phyloP scores from a whole-genome alignment of 129 eudicot genomes.

The Daucus carota region DNA sequence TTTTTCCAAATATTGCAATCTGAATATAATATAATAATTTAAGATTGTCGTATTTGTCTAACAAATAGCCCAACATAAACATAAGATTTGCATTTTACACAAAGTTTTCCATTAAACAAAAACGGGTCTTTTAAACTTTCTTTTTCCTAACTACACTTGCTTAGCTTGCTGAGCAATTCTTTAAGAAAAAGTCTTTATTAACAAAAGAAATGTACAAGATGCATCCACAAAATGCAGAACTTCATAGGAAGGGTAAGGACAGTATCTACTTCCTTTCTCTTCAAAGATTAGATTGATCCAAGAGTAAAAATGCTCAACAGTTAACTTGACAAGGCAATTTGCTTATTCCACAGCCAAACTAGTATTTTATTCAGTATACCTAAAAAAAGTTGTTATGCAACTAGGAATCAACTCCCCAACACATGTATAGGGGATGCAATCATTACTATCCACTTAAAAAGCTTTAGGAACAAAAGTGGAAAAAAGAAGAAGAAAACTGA shows the following conservation, averaged over 20 bases:
- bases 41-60: neutral
- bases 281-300: neutral
- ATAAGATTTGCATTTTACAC: neutral
- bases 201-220: neutral
- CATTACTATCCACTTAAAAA: neutral
- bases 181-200: neutral
- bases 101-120: neutral
- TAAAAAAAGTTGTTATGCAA: neutral
- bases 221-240: neutral
- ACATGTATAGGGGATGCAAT: neutral
- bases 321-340: neutral
- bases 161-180: neutral
- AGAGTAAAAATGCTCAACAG: neutral
- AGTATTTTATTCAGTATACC: neutral
- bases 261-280: neutral
- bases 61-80: neutral
- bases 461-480: neutral
- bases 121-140: neutral
- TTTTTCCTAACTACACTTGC: neutral
- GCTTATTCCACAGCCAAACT: neutral
- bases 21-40: conserved; percentile 13
- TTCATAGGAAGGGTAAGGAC: neutral
- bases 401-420: neutral
- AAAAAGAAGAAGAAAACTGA: neutral
- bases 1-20: conserved; percentile 95